Conservation (phyloP, 768 basidiomycete genomes). For the Mycena albidolilacea region DNA sequence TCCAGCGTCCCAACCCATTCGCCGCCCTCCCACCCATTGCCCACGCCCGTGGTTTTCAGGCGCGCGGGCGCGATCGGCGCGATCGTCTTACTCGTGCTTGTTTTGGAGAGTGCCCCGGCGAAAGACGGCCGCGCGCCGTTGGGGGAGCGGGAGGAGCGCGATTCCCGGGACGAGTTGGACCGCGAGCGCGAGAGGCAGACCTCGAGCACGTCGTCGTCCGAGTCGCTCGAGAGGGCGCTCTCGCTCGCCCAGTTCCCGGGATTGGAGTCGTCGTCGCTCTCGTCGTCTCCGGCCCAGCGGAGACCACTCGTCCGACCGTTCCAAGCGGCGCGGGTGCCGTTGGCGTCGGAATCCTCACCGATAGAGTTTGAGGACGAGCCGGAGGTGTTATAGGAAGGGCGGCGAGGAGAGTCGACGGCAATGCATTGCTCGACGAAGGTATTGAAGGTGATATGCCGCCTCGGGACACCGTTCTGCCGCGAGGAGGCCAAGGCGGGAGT, state of each 20-base stretch:
- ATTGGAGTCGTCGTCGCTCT: conserved; percentile 52
- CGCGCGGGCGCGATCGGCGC: conserved; percentile 77
- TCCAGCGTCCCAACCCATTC: conserved; percentile 65
- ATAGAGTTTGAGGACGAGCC: conserved; percentile 16
- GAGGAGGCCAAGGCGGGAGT: conserved; percentile 45
- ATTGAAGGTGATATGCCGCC: conserved; percentile 96
- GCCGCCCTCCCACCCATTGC: conserved; percentile 55
- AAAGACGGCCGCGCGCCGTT: background rate
- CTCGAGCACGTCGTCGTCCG: conserved; percentile 38
- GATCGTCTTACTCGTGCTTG: conserved; percentile 49
- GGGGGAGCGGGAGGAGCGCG: conserved; percentile 28
- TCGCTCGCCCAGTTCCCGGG: conserved; percentile 42
- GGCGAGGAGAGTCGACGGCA: conserved; percentile 82
- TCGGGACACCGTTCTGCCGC: conserved; percentile 57
- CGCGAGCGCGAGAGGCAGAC: conserved; percentile 38
- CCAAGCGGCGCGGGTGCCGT: conserved; percentile 23
- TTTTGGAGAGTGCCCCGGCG: background rate
- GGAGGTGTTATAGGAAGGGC: conserved; percentile 30
- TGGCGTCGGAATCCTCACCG: background rate
- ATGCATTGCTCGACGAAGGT: conserved; percentile 98
- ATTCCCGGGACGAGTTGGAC: conserved; percentile 27
- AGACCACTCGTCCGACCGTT: conserved; percentile 39
- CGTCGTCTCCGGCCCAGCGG: conserved; percentile 44
- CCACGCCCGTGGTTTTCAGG: conserved; percentile 81
- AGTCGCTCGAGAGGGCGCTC: conserved; percentile 37